Base-by-base conservation (phyloP, 805 yeast species). In the Grigorovia jiainica region DNA sequence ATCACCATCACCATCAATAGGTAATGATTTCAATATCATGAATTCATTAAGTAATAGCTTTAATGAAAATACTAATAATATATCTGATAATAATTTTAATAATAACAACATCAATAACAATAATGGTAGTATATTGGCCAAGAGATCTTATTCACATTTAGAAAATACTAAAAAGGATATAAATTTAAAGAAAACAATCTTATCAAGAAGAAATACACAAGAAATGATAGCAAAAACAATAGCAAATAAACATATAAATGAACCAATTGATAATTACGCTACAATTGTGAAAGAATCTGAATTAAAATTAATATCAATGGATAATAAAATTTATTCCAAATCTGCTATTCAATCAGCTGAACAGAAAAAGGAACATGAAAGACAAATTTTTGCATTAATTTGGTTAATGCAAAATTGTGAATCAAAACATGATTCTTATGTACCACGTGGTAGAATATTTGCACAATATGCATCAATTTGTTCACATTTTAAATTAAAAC, bases 321-420 rank as follows among this genome's bases (percentile, higher is more conserved):
- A 58, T 35, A 47, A 63, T 2, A 48, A 59, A 24, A 47, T 54
- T 7, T 55, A 55, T 23, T 44, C 58, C 16, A 54, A 58, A 46
- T 47, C 63, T 10, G 47, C 55, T 13, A 48, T 55, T 23, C 61
- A 52, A 40, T 42, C 48, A 43, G 58, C 58, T 42, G 66, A 66
- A 47, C 63, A 58, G 39, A 54, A 50, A 24, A 68, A 67, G 38
- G 86, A 81, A 50, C 67, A 76, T 43, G 82, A 77, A 53, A 71
- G 79, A 41, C 96, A 86, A 58, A 67, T 84, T 1, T 84, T 85
- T 60, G 95, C 89, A 10, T 73, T 86, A 75, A 75, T 82, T 3
- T 85, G 94, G 84, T 66, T 87, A 34, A 68, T 81, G 63, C 76
- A 78, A 51, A 70, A 78, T 20, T 86, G 84, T 51, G 72, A 71